Evolutionary conservation across 805 yeast genomes (phyloP).

Genomic region (Peterozyma toletana): DNA sequence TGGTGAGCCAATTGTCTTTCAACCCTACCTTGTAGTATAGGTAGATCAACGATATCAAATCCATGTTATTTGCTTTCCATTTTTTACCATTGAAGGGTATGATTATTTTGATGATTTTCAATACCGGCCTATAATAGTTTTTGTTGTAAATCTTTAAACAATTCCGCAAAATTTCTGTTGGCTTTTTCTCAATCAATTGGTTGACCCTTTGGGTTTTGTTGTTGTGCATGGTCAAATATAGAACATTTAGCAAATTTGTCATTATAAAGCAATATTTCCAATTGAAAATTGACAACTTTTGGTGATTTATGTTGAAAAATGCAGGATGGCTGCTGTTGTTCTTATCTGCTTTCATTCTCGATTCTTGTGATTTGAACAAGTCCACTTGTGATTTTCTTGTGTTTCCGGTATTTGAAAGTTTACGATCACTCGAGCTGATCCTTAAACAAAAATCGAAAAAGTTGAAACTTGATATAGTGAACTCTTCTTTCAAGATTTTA

Average conservation of each 20-base stretch:
- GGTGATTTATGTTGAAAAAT: conserved; percentile 12
- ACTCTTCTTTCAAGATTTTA: conserved; percentile 5
- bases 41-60: conserved; percentile 80
- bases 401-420: conserved; percentile 1
- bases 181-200: conserved; percentile 52
- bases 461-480: conserved; percentile 23
- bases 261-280: conserved; percentile 39
- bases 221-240: conserved; percentile 48
- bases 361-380: conserved; percentile 25
- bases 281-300: conserved; percentile 13
- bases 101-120: conserved; percentile 68
- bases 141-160: conserved; percentile 53
- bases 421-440: conserved; percentile 10
- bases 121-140: conserved; percentile 58
- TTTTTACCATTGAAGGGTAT: conserved; percentile 90
- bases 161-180: conserved; percentile 55
- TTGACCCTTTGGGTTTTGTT: conserved; percentile 71
- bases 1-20: conserved; percentile 87
- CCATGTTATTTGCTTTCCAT: conserved; percentile 94
- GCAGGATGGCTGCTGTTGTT: conserved; percentile 11
- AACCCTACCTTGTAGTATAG: conserved; percentile 64
- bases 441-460: conserved; percentile 31
- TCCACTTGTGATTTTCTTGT: conserved; percentile 4
- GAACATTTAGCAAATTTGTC: conserved; percentile 43
- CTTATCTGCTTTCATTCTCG: conserved; percentile 19